A percentile compares a stretch with the other conserved stretches of the same genome.
Evolutionary conservation across 192 early-diverging fungal genomes (phyloP).

Genomic region (Coemansia sp.): DNA sequence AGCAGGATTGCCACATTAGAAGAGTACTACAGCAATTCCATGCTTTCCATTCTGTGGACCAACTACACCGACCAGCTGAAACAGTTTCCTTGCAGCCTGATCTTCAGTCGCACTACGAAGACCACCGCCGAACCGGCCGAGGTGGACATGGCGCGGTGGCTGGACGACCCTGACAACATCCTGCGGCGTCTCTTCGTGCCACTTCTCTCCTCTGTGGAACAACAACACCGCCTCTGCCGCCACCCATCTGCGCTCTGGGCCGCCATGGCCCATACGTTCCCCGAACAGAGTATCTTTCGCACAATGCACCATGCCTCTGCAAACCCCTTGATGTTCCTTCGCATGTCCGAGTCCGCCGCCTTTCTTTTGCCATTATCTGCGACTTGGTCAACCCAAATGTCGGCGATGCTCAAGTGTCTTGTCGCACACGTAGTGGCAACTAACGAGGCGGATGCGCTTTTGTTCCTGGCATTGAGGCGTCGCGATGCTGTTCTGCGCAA

Average conservation of each 20-base stretch:
- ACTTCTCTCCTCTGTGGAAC: conserved; percentile 10
- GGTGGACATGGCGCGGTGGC: conserved; percentile 4
- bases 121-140: background rate
- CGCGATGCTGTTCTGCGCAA: conserved; percentile 7
- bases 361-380: conserved; percentile 20
- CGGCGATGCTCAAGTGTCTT: conserved; percentile 2
- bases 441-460: conserved; percentile 5
- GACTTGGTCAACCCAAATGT: background rate
- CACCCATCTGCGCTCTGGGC: conserved; percentile 20
- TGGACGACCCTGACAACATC: conserved; percentile 17
- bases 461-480: conserved; percentile 38
- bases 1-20: conserved; percentile 2
- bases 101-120: conserved; percentile 7
- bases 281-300: conserved; percentile 7
- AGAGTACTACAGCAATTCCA: conserved; percentile 19
- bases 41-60: conserved; percentile 25
- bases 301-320: background rate
- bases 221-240: background rate
- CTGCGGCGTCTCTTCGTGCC: conserved; percentile 20
- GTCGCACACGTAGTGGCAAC: background rate
- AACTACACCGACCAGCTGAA: conserved; percentile 23
- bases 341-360: conserved; percentile 21
- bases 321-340: background rate
- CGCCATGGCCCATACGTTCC: conserved; percentile 10
- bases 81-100: conserved; percentile 9